Percentiles rank a stretch among this genome's conserved stretches.
Evolutionary conservation across 139 green algal species (phyloP).

Genomic region (Marvania coccoides): DNA sequence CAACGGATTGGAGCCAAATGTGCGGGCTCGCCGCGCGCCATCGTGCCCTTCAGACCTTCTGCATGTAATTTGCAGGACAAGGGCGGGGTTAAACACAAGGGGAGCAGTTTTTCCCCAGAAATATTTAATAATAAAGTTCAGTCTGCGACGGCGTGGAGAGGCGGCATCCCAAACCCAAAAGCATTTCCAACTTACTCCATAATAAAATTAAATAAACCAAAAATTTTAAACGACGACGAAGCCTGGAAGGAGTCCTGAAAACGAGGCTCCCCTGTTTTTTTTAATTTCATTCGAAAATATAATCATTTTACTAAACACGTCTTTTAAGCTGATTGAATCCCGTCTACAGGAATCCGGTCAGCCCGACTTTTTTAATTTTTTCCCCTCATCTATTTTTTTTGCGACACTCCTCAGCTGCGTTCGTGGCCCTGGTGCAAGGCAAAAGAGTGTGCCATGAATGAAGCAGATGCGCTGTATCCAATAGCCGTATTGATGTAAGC

Average conservation of each 20-base stretch:
- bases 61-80: not conserved
- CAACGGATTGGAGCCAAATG: constrained; percentile 12
- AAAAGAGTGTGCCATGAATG: no score
- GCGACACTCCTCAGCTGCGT: no score
- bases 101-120: not conserved
- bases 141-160: not conserved
- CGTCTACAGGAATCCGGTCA: not conserved
- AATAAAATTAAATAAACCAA: no score
- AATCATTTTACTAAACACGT: no score
- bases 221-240: no score
- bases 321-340: not conserved
- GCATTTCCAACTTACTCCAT: no score
- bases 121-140: not conserved
- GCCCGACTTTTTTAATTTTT: no score
- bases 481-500: constrained; percentile 82
- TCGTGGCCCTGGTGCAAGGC: no score
- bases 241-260: no score
- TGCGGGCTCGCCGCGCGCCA: not conserved
- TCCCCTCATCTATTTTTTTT: no score
- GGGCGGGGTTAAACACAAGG: not conserved
- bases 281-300: no score
- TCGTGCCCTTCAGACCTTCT: not conserved
- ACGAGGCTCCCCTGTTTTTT: no score
- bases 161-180: not conserved
- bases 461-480: constrained; percentile 50